Evolutionary conservation across 2,329 filamentous ascomycete species (phyloP), one percentile per base, ranked within the genome.

Genomic region (Trichothecium sympodiale): DNA sequence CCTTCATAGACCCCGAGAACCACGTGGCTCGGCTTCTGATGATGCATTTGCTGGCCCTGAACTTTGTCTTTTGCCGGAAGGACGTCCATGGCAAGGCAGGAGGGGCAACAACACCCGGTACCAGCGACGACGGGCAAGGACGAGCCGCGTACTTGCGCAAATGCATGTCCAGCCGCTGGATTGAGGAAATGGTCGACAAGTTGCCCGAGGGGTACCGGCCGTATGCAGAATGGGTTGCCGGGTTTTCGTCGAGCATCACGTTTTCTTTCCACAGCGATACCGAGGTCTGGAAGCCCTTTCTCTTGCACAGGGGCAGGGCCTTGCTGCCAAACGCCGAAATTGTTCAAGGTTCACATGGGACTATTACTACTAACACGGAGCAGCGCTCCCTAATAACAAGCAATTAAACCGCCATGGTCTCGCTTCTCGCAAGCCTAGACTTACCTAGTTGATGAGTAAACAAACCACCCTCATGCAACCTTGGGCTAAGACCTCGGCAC

Each of bases 161-260:
- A 17, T 42, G 41, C 16, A 51, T 54, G 40, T 55, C 53, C 4
- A 47, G 59, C 28, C 46, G 58, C 10, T 68, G 65, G 63, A 49
- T 53, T 0, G 50, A 58, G 29, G 41, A 46, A 18, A 56, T 65
- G 9, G 51, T 55, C 8, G 42, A 47, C 5, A 45, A 51, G 1
- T 46, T 60, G 26, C 55, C 51, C 8, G 38, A 26, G 2, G 39
- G 54, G 25, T 56, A 60, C 35, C 46, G 42, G 1, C 32, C 41
- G 12, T 57, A 62, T 36, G 46, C 60, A 1, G 38, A 51, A 8
- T 61, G 58, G 53, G 52, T 51, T 8, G 29, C 51, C 17, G 38
- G 30, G 2, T 53, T 53, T 32, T 41, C 46, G 2, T 43, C 43
- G 5, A 39, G 38, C 9, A 33, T 52, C 12, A 43, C 33, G 9